phyloP scores from a whole-genome alignment of 192 early-diverging fungal genomes.

The Rhizoclosmatium sp. region DNA sequence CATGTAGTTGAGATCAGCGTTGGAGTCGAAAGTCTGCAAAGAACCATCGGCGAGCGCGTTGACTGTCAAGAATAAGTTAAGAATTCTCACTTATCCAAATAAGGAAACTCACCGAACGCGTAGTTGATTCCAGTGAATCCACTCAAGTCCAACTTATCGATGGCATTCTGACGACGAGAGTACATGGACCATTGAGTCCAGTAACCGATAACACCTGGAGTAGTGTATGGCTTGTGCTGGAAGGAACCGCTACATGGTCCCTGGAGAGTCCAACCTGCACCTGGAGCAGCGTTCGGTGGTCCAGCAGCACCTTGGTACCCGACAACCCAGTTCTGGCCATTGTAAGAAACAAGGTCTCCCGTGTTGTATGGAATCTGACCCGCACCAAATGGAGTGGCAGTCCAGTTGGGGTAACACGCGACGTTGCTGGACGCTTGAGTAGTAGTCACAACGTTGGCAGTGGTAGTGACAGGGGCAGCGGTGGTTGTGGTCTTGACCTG shows the following conservation, averaged over 20 bases:
- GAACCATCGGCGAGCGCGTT: background rate
- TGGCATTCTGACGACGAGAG: too few species aligned
- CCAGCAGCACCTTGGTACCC: slow-evolving; percentile 2
- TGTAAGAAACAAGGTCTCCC: too few species aligned
- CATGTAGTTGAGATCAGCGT: background rate
- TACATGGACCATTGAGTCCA: background rate
- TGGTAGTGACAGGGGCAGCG: background rate
- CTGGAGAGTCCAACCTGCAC: too few species aligned
- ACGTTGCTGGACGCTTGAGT: background rate
- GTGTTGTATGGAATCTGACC: background rate
- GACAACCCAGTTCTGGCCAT: background rate
- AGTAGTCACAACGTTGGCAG: background rate
- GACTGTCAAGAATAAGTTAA: background rate
- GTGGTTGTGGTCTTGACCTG: background rate
- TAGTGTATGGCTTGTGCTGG: background rate
- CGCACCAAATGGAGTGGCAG: background rate
- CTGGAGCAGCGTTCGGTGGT: too few species aligned
- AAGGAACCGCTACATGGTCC: background rate
- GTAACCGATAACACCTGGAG: slow-evolving; percentile 17
- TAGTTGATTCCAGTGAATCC: too few species aligned
- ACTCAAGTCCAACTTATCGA: too few species aligned
- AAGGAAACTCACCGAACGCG: background rate
- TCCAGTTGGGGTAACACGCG: background rate
- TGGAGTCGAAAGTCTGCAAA: background rate
- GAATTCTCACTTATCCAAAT: background rate